A percentile compares a stretch with the other conserved stretches of the same genome.
phyloP scores from a whole-genome alignment of 1,139 yeast species.

The Yarrowia galli region DNA sequence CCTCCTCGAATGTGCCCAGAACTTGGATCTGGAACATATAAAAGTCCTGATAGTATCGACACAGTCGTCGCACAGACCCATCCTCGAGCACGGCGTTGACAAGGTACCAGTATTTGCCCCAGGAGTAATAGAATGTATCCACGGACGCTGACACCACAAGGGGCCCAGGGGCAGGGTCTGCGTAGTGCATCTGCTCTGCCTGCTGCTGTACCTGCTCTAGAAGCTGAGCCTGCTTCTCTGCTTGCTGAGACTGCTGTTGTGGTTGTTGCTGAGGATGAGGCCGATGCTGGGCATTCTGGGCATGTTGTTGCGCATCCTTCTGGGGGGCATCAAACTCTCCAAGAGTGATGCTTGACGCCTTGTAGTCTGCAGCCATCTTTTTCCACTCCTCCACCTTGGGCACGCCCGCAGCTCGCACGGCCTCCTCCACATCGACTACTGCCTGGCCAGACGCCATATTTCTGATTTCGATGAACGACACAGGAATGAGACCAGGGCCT shows the following conservation, averaged over 20 bases:
- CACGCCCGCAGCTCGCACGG: constrained; percentile 68
- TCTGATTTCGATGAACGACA: constrained; percentile 83
- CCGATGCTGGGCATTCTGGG: constrained; percentile 40
- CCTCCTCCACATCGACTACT: constrained; percentile 57
- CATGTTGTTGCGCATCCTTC: constrained; percentile 37
- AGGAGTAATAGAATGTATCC: constrained; percentile 80
- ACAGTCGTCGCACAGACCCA: constrained; percentile 73
- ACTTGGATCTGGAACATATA: constrained; percentile 90
- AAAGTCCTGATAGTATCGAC: constrained; percentile 94
- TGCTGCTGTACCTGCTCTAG: constrained; percentile 39
- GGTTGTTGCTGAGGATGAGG: too few relatives aligned
- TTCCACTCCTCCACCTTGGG: constrained; percentile 98
- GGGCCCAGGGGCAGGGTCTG: constrained; percentile 2
- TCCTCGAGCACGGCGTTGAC: constrained; percentile 73
- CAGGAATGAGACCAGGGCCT: constrained; percentile 96
- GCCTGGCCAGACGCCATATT: constrained; percentile 72
- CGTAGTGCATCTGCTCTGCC: constrained; percentile 18
- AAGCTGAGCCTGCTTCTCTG: too few relatives aligned
- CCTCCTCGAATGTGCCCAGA: constrained; percentile 85
- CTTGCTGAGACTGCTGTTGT: too few relatives aligned
- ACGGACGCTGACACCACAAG: constrained; percentile 61
- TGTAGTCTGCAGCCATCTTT: constrained; percentile 85
- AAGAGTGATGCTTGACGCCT: constrained; percentile 86
- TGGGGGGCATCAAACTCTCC: constrained; percentile 56
- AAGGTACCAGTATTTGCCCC: constrained; percentile 89